Evolutionary conservation across 305 asterid genomes (phyloP), one percentile per base, ranked within the genome.

Genomic region (Fraxinus platypoda): DNA sequence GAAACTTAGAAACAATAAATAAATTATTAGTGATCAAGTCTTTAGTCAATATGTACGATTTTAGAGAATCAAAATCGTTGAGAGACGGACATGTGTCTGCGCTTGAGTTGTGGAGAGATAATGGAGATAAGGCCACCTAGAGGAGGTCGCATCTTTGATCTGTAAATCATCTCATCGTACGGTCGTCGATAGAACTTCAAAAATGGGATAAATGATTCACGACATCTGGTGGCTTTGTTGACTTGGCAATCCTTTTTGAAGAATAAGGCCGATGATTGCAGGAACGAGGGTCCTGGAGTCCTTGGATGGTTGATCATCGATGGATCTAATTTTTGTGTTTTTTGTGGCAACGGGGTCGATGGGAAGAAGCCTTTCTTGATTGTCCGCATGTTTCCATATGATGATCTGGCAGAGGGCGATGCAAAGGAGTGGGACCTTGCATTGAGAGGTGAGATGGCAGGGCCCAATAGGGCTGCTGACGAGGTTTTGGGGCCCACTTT

Each of bases 71-170:
- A 93, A 88, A 88, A 93, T 38, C 97, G 91, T 86, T 95, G 98
- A 35, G 97, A 94, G 15, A 82, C 80, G 0, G 97, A 94, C 87
- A 93, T 80, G 91, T 95, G 94, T 77, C 93, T 81, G 8, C 97
- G 93, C 64, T 78, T 90, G 31, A 94, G 68, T 0, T 93, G 98
- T 0, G 98, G 94, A 11, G 98, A 86, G 35, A 95, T 93, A 72
- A 94, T 94, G 7, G 99, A 94, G 82, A 95, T 87, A 49, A 95
- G 92, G 33, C 99, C 98, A 0, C 99, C 97, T 0, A 94, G 87
- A 0, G 98, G 99, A 0, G 99, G 99, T 77, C 90, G 89, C 97
- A 95, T 94, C 85, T 92, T 94, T 11, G 99, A 92, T 77, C 98
- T 21, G 37, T 95, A 95, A 84, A 80, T 89, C 99, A 95, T 95